Conservation (phyloP, 441 rosid genomes). For the Omphalea diandra region DNA sequence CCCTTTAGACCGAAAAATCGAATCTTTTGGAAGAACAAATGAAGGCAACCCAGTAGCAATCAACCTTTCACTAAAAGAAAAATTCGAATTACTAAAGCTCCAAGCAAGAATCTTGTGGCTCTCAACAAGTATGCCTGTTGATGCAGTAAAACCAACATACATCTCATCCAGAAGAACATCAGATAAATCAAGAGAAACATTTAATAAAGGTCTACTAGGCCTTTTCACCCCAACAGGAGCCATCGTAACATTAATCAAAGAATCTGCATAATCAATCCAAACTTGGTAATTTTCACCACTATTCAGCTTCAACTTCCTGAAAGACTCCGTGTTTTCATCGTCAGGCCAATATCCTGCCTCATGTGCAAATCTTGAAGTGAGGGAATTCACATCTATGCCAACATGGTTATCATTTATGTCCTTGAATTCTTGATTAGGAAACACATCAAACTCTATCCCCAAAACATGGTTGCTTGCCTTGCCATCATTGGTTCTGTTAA, state of each 20-base stretch:
- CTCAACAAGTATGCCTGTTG: slow-evolving; percentile 54
- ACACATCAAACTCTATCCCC: slow-evolving; percentile 61
- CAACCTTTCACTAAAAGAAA: slow-evolving; percentile 48
- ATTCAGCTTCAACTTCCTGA: slow-evolving; percentile 48
- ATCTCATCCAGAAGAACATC: slow-evolving; percentile 58
- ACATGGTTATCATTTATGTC: slow-evolving; percentile 65
- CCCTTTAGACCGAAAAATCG: slow-evolving; percentile 46
- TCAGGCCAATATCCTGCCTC: slow-evolving; percentile 55
- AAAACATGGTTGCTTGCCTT: slow-evolving; percentile 40
- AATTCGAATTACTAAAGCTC: slow-evolving; percentile 66
- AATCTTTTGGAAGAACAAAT: slow-evolving; percentile 49
- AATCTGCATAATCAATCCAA: slow-evolving; percentile 63
- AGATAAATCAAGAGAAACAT: slow-evolving; percentile 42
- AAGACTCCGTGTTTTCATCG: slow-evolving; percentile 13
- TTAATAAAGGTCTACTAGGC: slow-evolving; percentile 48
- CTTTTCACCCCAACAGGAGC: slow-evolving; percentile 39
- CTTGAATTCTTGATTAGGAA: slow-evolving; percentile 46
- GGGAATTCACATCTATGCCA: slow-evolving; percentile 62
- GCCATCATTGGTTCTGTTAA: slow-evolving; percentile 52
- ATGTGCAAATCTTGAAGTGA: slow-evolving; percentile 33
- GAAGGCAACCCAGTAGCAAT: slow-evolving; percentile 64
- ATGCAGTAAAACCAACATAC: slow-evolving; percentile 69
- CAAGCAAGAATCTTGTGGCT: slow-evolving; percentile 64
- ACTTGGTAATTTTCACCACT: slow-evolving; percentile 66
- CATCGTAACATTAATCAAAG: slow-evolving; percentile 49